Percentiles rank a stretch among this genome's conserved stretches.
Conservation (phyloP, 2,329 filamentous ascomycete genomes). For the Aureobasidium melanogenum region DNA sequence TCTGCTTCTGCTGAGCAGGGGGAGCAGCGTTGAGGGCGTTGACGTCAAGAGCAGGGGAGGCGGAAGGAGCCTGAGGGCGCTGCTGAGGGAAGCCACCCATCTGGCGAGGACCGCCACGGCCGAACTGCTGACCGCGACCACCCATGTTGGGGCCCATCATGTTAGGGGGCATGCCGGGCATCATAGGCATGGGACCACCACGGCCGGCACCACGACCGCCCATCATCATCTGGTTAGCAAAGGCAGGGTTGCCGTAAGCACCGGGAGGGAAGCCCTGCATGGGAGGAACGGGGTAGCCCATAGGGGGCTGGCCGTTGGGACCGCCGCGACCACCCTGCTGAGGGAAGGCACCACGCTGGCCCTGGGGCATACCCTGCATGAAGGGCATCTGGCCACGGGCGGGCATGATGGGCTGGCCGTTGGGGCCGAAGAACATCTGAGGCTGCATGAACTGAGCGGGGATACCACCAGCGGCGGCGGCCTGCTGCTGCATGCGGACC, state of each 20-base stretch:
- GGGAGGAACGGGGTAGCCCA: slow-evolving; percentile 70
- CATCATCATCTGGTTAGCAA: slow-evolving; percentile 43
- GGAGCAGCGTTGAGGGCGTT: slow-evolving; percentile 44
- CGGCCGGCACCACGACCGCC: slow-evolving; percentile 56
- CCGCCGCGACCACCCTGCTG: slow-evolving; percentile 81
- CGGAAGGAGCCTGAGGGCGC: slow-evolving; percentile 26
- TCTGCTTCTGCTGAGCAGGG: slow-evolving; percentile 89
- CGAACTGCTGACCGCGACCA: slow-evolving; percentile 22
- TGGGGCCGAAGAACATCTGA: slow-evolving; percentile 82
- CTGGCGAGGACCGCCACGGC: slow-evolving; percentile 27
- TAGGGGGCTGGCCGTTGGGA: slow-evolving; percentile 66
- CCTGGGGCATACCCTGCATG: slow-evolving; percentile 53
- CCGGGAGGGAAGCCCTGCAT: slow-evolving; percentile 64
- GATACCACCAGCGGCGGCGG: slow-evolving; percentile 73
- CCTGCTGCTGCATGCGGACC: slow-evolving; percentile 94
- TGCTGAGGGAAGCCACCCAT: slow-evolving; percentile 29
- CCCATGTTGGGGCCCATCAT: slow-evolving; percentile 45
- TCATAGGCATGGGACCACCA: slow-evolving; percentile 58
- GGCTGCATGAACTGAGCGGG: slow-evolving; percentile 68
- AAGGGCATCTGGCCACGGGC: slow-evolving; percentile 55
- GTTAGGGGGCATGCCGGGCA: slow-evolving; percentile 53
- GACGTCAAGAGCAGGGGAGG: slow-evolving; percentile 37
- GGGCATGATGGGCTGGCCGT: slow-evolving; percentile 59
- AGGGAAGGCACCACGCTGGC: slow-evolving; percentile 78
- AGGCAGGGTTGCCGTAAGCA: slow-evolving; percentile 69